A percentile compares a stretch with the other conserved stretches of the same genome.
Conservation (phyloP, 305 asterid genomes). For the Fraxinus floribunda region DNA sequence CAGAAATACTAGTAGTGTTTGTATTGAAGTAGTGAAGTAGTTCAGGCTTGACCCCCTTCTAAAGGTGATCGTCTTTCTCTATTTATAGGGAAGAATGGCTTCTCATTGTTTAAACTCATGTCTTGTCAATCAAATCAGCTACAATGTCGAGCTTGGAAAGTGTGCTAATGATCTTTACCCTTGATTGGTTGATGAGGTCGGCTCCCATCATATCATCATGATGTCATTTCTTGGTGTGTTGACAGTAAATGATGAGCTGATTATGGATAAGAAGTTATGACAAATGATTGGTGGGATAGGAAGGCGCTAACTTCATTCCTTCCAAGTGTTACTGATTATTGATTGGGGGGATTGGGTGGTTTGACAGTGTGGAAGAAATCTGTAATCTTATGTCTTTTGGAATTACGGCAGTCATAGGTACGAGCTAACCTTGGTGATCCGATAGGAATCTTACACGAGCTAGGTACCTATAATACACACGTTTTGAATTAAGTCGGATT, state of each 20-base stretch:
- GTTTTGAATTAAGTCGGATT: too few relatives aligned
- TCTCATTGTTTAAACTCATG: background rate
- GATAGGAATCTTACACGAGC: too few relatives aligned
- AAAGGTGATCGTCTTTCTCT: background rate
- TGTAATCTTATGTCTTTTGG: background rate
- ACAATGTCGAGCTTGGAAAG: background rate
- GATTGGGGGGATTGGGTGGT: background rate
- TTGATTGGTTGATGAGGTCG: background rate
- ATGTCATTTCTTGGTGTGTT: background rate
- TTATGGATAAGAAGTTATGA: background rate
- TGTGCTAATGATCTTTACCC: background rate
- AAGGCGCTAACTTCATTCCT: background rate
- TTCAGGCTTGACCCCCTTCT: background rate
- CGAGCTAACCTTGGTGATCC: too few relatives aligned
- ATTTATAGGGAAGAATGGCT: background rate
- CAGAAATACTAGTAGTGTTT: background rate
- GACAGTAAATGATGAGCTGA: background rate
- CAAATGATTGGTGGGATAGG: background rate
- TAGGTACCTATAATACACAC: too few relatives aligned
- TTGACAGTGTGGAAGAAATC: background rate
- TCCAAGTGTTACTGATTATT: background rate
- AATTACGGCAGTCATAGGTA: background rate
- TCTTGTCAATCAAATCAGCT: background rate
- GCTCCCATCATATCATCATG: background rate
- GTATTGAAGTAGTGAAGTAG: background rate